Evolutionary conservation across 2,329 filamentous ascomycete genomes (phyloP), one percentile per base, ranked within the genome.

Genomic region (Penicillium sp.): DNA sequence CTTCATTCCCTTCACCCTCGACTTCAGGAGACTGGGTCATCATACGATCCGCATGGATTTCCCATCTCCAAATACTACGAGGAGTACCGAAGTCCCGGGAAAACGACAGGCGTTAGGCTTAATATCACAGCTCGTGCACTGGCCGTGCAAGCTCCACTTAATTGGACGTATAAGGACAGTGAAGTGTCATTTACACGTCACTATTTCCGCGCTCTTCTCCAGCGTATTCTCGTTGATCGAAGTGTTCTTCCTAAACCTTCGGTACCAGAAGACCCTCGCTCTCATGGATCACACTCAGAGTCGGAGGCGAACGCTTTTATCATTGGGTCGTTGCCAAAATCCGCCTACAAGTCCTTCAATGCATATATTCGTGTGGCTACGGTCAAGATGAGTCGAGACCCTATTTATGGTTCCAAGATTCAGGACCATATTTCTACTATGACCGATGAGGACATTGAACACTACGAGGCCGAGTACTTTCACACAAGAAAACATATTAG

Each of bases 111-210:
- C 2, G 81, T 97, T 45, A 84, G 89, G 23, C 81, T 97, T 54
- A 97, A 99, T 73, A 96, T 97, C 69, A 99, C 94, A 4, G 92
- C 94, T 1, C 85, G 94, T 43, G 96, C 96, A 89, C 97, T 97
- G 92, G 93, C 93, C 3, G 93, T 96, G 47, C 94, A 99, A 76
- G 94, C 94, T 8, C 92, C 94, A 1, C 82, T 87, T 55, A 99
- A 99, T 76, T 99, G 94, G 94, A 89, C 88, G 1, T 79, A 81
- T 22, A 78, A 82, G 23, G 92, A 96, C 58, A 95, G 89, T 69
- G 88, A 92, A 49, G 81, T 80, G 6, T 99, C 97, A 76, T 97
- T 99, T 78, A 90, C 87, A 0, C 84, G 93, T 0, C 94, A 99
- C 73, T 96, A 93, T 74, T 99, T 89, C 77, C 89, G 94, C 43